These are phyloP conservation scores for Balamuthia mandrillaris DNA, from an alignment of 208 protist species.

Conservation along the genomic window DNA sequence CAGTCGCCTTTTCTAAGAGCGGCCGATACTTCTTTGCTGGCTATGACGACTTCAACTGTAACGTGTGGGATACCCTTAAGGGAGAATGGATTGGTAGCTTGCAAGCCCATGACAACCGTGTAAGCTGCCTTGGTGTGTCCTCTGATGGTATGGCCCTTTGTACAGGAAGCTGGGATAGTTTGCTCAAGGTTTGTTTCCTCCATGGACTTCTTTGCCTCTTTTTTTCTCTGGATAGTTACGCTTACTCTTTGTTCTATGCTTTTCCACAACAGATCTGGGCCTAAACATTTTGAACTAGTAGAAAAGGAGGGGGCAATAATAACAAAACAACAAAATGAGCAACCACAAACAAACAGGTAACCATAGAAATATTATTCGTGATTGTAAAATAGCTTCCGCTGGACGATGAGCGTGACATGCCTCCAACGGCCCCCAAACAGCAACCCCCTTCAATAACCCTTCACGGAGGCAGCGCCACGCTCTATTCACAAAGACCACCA, in stretches of 20 bases:
- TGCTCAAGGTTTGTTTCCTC: not conserved
- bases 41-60: slow-evolving; percentile 81
- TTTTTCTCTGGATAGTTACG: not conserved
- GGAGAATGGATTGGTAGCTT: slow-evolving; percentile 67
- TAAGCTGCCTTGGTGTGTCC: slow-evolving; percentile 74
- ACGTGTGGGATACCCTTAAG: slow-evolving; percentile 84
- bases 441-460: no score
- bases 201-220: not conserved
- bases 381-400: no score
- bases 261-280: not conserved
- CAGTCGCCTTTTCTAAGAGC: slow-evolving; percentile 72
- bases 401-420: no score
- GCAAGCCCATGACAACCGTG: slow-evolving; percentile 80
- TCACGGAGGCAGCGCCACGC: no score
- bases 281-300: not conserved
- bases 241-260: not conserved
- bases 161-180: slow-evolving; percentile 80
- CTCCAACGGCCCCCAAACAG: no score
- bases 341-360: no score
- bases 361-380: no score
- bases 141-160: slow-evolving; percentile 79
- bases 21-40: slow-evolving; percentile 77
- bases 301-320: not conserved
- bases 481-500: no score
- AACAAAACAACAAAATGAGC: not conserved